Evolutionary conservation across 2,329 filamentous ascomycete species (phyloP), one percentile per base, ranked within the genome.

Genomic region (Aureobasidium musti): DNA sequence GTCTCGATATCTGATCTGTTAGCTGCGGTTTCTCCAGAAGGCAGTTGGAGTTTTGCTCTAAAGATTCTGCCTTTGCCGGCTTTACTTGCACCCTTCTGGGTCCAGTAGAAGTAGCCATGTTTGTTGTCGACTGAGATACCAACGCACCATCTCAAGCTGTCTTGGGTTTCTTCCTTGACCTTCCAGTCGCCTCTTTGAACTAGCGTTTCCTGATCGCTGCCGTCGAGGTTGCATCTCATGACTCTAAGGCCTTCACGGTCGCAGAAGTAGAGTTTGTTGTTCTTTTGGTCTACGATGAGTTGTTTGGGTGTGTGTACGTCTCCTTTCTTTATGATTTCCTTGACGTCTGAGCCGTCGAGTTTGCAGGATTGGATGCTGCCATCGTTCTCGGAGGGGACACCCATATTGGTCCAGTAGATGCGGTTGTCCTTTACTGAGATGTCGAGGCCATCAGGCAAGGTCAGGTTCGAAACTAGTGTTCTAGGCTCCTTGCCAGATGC

Each of bases 401-500:
- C 72, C 73, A 74, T 74, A 10, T 71, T 66, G 6, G 73, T 74
- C 73, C 75, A 78, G 72, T 73, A 77, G 26, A 78, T 74, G 11
- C 72, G 70, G 23, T 68, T 66, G 5, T 67, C 67, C 28, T 61
- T 43, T n/a, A 66, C 65, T 85, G 67, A 88, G 68, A 13, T 80
- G n/a, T 72, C 73, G 52, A 79, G 76, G 2, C 76, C 76, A 41
- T 77, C 76, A 1, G 75, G 76, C 41, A 61, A 80, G 71, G 69
- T 88, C 86, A 0, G 86, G 87, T 86, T 86, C 88, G 73, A 85
- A 88, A 30, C 39, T 8, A 88, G 74, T 1, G 73, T 76, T 33
- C 78, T 72, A 2, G 72, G 71, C 0, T 77, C 74, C 14, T 79
- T 78, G 19, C 87, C 83, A 1, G 87, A 70, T 37, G 86, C 84